Evolutionary conservation across 208 protist species (phyloP).

Genomic region (Entamoeba nuttalli): DNA sequence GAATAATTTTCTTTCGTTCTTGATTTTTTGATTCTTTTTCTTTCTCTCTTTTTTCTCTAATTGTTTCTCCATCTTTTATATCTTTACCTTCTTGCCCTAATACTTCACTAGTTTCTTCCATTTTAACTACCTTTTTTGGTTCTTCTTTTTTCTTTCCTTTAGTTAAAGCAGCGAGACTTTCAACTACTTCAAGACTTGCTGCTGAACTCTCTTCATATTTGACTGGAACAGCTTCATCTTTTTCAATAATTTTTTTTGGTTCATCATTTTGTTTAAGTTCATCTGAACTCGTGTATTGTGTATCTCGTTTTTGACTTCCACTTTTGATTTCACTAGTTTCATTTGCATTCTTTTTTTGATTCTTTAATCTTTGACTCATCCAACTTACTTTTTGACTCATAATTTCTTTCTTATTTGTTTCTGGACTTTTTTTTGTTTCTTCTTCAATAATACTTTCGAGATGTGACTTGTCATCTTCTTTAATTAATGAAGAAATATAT

Average conservation of each 20-base stretch:
- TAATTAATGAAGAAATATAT: not conserved
- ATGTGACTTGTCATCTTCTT: not conserved
- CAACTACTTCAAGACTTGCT: not conserved
- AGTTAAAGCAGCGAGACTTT: not conserved
- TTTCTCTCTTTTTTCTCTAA: not conserved
- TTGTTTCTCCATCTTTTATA: not conserved
- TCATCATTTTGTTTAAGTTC: not conserved
- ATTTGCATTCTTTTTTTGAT: no score
- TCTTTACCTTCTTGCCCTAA: not conserved
- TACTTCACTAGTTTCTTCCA: not conserved
- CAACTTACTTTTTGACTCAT: no score
- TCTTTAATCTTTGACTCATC: no score
- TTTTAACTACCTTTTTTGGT: not conserved
- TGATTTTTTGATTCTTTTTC: not conserved
- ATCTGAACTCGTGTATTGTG: not conserved
- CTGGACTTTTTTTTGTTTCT: not conserved
- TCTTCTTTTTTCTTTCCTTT: not conserved
- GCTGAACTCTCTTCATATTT: not conserved
- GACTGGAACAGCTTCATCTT: not conserved
- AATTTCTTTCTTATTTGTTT: not conserved
- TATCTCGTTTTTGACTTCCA: not conserved
- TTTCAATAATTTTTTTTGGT: not conserved
- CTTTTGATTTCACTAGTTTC: not conserved
- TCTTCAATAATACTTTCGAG: not conserved
- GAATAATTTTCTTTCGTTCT: not conserved